Conservation (phyloP, 176 grass and related monocot species). For the sorghum (Sorghum bicolor) region Sorghum_bicolor_NCBIv3 NC_012874.2:3867001-3867500, state of each 20-base stretch:
- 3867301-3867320: neutral
- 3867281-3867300: neutral
- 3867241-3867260: neutral
- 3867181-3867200: neutral
- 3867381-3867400: neutral
- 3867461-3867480: too few relatives aligned
- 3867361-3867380: neutral
- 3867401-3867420: neutral
- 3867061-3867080: neutral
- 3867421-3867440: too few relatives aligned
- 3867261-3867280: neutral
- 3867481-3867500: too few relatives aligned
- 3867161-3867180: neutral
- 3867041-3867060: neutral
- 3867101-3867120: neutral
- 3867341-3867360: neutral
- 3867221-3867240: neutral
- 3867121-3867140: neutral
- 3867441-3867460: too few relatives aligned
- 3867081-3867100: neutral
- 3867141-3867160: neutral
- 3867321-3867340: neutral
- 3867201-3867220: neutral
- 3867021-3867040: constrained; percentile 4
- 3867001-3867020: neutral